Evolutionary conservation across 495 filamentous ascomycete genomes (phyloP).

Genomic region (Penicillium diatomitis): DNA sequence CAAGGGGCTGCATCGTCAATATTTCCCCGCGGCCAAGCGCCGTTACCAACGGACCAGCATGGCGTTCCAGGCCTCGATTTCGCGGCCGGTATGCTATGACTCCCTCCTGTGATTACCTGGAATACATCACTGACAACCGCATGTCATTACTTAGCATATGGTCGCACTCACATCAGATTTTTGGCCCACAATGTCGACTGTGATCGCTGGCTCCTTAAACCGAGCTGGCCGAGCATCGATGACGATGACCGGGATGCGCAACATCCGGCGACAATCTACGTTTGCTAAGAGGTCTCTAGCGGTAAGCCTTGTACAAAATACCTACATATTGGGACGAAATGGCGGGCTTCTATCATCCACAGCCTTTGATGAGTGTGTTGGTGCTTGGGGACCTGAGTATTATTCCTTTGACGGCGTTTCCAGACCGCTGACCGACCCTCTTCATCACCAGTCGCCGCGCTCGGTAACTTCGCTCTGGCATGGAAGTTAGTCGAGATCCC

Average conservation of each 20-base stretch:
- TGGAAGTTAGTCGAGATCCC: conserved; percentile 4
- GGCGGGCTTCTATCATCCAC: neutral
- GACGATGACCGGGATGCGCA: conserved; percentile 10
- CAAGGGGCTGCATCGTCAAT: conserved; percentile 13
- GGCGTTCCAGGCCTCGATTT: conserved; percentile 39
- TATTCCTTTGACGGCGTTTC: conserved; percentile 19
- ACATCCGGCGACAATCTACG: conserved; percentile 10
- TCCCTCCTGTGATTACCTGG: neutral
- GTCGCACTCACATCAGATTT: conserved; percentile 32
- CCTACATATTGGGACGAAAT: too few species aligned
- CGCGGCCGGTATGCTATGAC: conserved; percentile 27
- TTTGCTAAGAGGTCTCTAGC: conserved; percentile 7
- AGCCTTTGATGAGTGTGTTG: conserved; percentile 7
- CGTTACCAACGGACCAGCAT: conserved; percentile 35
- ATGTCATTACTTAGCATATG: conserved; percentile 21
- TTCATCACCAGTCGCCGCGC: conserved; percentile 11
- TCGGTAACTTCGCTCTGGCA: conserved; percentile 12
- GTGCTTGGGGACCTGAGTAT: conserved; percentile 24
- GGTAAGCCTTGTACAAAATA: conserved; percentile 8
- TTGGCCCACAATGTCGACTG: conserved; percentile 35
- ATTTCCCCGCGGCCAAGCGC: conserved; percentile 32
- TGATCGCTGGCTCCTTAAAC: conserved; percentile 31
- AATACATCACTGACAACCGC: conserved; percentile 8
- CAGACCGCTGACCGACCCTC: conserved; percentile 7
- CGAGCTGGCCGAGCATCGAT: conserved; percentile 12